Evolutionary conservation across 2,329 filamentous ascomycete species (phyloP).

Genomic region (Fonsecaea monophora): DNA sequence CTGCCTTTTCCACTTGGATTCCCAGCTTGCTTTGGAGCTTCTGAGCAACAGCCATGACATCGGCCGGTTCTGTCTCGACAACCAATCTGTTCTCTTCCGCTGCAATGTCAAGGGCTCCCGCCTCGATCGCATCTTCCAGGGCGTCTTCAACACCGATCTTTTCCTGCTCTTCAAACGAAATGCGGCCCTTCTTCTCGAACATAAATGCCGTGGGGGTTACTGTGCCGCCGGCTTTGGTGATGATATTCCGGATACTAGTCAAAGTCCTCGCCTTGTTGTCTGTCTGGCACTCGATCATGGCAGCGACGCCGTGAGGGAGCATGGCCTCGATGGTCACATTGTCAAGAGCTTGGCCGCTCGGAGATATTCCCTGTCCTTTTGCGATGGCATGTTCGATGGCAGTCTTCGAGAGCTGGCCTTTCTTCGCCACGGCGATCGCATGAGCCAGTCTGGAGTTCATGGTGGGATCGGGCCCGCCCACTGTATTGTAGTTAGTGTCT

Average conservation of each 20-base stretch:
- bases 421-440: slow-evolving; percentile 78
- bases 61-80: slow-evolving; percentile 71
- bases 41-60: slow-evolving; percentile 69
- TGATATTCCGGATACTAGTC: slow-evolving; percentile 71
- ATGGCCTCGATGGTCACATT: slow-evolving; percentile 54
- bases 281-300: slow-evolving; percentile 77
- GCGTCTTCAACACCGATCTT: slow-evolving; percentile 71
- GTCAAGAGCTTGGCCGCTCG: slow-evolving; percentile 75
- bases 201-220: slow-evolving; percentile 79
- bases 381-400: slow-evolving; percentile 86
- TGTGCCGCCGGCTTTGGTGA: slow-evolving; percentile 75
- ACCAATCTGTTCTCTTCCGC: slow-evolving; percentile 73
- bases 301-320: slow-evolving; percentile 57
- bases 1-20: slow-evolving; percentile 73
- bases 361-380: slow-evolving; percentile 82
- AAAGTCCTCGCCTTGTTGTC: slow-evolving; percentile 78
- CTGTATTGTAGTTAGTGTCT: slow-evolving; percentile 51
- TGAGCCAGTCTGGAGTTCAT: slow-evolving; percentile 78
- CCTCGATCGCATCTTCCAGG: slow-evolving; percentile 82
- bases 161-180: slow-evolving; percentile 67
- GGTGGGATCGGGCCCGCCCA: slow-evolving; percentile 75
- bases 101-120: slow-evolving; percentile 67
- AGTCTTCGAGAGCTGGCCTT: slow-evolving; percentile 81
- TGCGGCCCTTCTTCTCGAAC: slow-evolving; percentile 80
- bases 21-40: slow-evolving; percentile 67